Conservation (phyloP, 768 basidiomycete species). For the Rhizopogon vinicolor region DNA sequence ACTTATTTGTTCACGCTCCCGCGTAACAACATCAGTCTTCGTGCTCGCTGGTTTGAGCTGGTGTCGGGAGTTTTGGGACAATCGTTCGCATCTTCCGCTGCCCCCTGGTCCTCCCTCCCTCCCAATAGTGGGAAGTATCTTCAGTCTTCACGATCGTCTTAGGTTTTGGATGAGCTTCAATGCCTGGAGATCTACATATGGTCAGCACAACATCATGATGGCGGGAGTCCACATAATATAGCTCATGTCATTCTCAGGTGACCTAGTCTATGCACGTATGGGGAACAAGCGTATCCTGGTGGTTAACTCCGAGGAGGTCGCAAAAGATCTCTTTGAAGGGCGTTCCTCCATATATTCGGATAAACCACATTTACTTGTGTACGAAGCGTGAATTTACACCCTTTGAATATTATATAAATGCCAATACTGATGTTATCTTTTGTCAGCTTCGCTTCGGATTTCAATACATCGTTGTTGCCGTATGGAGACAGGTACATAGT, state of each 20-base stretch:
- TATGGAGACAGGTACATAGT: background rate
- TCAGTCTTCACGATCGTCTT: constrained; percentile 3
- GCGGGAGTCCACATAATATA: background rate
- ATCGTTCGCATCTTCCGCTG: background rate
- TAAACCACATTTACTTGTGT: constrained; percentile 13
- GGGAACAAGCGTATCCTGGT: constrained; percentile 25
- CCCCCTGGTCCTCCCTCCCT: constrained; percentile 15
- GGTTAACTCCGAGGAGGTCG: constrained; percentile 27
- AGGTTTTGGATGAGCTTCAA: constrained; percentile 13
- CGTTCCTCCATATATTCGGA: constrained; percentile 34
- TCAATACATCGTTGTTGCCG: background rate
- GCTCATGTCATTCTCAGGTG: constrained; percentile 10
- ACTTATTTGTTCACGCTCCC: too few relatives aligned
- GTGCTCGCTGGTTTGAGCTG: too few relatives aligned
- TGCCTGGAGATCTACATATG: constrained; percentile 11
- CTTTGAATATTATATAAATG: too few relatives aligned
- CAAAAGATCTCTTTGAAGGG: constrained; percentile 31
- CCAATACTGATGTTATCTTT: too few relatives aligned
- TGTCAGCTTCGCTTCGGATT: background rate
- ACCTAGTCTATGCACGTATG: constrained; percentile 24
- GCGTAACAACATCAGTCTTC: too few relatives aligned
- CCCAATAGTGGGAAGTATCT: constrained; percentile 12
- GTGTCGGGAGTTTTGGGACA: too few relatives aligned
- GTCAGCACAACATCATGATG: background rate
- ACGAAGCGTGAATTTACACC: background rate